Evolutionary conservation across 2,329 filamentous ascomycete genomes (phyloP), one percentile per base, ranked within the genome.

Genomic region (Fusarium nanum): DNA sequence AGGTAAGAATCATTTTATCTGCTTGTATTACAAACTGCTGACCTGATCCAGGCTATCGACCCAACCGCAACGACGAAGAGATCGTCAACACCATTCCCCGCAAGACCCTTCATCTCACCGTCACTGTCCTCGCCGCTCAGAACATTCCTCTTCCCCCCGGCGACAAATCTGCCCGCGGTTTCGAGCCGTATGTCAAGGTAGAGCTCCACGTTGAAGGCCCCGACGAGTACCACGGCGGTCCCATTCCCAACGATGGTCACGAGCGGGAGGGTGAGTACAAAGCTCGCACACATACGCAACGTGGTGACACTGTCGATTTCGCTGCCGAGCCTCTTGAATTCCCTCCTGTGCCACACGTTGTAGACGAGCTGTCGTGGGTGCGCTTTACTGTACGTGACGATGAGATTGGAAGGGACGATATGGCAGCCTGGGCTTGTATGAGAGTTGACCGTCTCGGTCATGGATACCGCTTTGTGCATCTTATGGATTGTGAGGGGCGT

Each of bases 361-460:
- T 92, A 11, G 88, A 92, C 55, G 88, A 91, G 75, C 82, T 94
- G 66, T 88, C 89, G 30, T 94, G 94, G 81, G 84, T 93, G 56
- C 86, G 92, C 75, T 93, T 98, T 83, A 93, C 97, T 74, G 85
- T 98, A 71, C 92, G 94, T 79, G 93, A 98, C 78, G 92, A 97
- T 72, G 92, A 95, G 79, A 88, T 94, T 71, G 89, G 91, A 6
- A 86, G 87, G 67, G 94, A 98, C 75, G 87, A 91, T 63, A 80
- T 97, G 60, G 91, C 93, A 13, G 93, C 92, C 5, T 98, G 96
- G 96, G 90, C 92, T 3, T 97, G 94, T 76, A 90, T 97, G 73
- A 87, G 94, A 41, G 87, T 98, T 23, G 94, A 98, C 80, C 87
- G 94, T 10, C 79, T 98, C 63, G 88, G 89, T 64, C 82, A 87